Base-by-base conservation (phyloP, 192 early-diverging fungal genomes). In the Jimgerdemannia lactiflua region DNA sequence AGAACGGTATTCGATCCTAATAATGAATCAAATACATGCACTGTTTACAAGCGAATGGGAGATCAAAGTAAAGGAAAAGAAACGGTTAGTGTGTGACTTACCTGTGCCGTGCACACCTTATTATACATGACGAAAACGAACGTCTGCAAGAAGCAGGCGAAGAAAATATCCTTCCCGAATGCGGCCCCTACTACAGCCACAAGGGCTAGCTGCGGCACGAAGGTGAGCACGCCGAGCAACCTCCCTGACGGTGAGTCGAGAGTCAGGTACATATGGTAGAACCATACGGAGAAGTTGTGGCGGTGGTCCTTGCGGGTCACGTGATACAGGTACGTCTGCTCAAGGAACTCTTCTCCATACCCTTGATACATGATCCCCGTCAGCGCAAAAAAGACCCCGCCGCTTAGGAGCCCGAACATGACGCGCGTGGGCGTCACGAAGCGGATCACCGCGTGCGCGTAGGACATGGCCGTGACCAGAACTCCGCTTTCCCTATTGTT, bases 261-360 rank as follows among this genome's bases (percentile, higher is more conserved):
- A 0, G 86, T 87, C 39, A 99, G 85, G 71, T 99, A 99, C 43
- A 99, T 94, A 59, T 95, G 91, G 75, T 98, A 95, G 73, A 97
- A 99, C 89, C 97, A 99, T 65, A 94, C 78, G 1, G 97, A 98
- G 80, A 98, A 99, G 84, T 99, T 99, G 86, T 99, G 98, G 3
- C 98, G 92, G 75, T 98, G 98, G 82, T 99, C 98, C 81, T 95
- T 95, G 76, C 98, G 93, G 0, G 90, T 94, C 64, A 98, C 78
- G 81, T 99, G 98, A 75, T 98, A 99, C 43, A 98, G 72, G 76
- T 95, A 98, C 0, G 96, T 96, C 72, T 98, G 91, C 42, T 96
- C 82, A 42, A 99, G 67, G 79, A 99, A 98, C 72, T 95, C 92
- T 68, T 85, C 66, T 20, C 94, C 95, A 74, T 98, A 94, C 4